Conservation (phyloP, 1,139 yeast genomes). For the Blastobotrys malaysiensis region DNA sequence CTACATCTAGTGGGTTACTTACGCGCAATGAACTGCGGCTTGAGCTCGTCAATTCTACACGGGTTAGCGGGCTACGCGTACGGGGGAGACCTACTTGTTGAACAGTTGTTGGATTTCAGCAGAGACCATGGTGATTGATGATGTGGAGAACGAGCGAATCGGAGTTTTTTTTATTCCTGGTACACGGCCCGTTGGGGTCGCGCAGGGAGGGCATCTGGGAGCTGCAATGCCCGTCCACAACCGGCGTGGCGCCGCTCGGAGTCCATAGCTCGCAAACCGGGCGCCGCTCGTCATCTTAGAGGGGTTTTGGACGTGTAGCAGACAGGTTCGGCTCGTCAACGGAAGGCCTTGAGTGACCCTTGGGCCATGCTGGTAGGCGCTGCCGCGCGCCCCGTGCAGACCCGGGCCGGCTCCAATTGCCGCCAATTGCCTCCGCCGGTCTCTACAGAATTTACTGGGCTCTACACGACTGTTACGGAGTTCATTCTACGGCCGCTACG, state of each 20-base stretch:
- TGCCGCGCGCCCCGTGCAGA: not conserved
- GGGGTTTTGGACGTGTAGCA: no score
- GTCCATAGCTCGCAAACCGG: not conserved
- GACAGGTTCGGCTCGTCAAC: no score
- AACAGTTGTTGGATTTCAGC: constrained; percentile 9
- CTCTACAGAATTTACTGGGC: not conserved
- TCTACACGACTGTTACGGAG: no score
- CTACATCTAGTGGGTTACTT: not conserved
- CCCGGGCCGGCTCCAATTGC: no score
- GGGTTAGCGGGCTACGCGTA: not conserved
- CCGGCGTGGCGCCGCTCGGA: not conserved
- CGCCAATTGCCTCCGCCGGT: no score
- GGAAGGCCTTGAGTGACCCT: no score
- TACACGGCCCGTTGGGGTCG: not conserved
- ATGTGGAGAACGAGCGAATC: constrained; percentile 3
- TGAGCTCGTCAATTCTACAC: constrained; percentile 28
- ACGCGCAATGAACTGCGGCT: constrained; percentile 33
- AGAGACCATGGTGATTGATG: constrained; percentile 7
- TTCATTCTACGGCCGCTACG: no score
- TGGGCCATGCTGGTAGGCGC: no score
- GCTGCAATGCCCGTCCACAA: not conserved
- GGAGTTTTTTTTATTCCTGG: not conserved
- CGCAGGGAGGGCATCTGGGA: not conserved
- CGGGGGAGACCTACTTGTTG: constrained; percentile 6
- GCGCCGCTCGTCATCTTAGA: not conserved